Percentiles rank a stretch among this genome's conserved stretches.
Evolutionary conservation across 306 rosid species (phyloP).

Genomic region (Pterocarpus macrocarpus): DNA sequence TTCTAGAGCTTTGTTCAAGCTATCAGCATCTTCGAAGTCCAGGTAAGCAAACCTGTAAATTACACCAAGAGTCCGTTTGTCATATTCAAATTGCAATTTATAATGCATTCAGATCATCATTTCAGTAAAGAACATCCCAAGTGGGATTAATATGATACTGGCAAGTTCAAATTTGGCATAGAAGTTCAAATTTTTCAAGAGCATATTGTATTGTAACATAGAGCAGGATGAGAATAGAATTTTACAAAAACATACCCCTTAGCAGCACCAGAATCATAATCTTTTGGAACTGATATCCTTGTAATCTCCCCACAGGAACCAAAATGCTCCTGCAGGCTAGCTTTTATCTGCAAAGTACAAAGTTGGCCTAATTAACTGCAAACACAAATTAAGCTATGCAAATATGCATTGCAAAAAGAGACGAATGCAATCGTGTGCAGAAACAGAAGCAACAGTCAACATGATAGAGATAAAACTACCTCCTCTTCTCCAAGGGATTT

Average conservation of each 20-base stretch:
- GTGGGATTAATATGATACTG: background rate
- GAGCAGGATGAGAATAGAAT: background rate
- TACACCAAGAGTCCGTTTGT: background rate
- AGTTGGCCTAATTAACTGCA: background rate
- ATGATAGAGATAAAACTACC: constrained; percentile 50
- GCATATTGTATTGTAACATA: background rate
- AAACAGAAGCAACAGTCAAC: background rate
- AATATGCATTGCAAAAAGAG: background rate
- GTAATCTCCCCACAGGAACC: constrained; percentile 74
- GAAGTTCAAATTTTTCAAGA: background rate
- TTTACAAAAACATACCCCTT: constrained; percentile 68
- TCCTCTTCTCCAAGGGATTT: constrained; percentile 68
- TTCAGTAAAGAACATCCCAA: background rate
- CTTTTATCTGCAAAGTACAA: constrained; percentile 55
- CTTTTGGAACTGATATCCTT: constrained; percentile 79
- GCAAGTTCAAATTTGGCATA: too few species aligned
- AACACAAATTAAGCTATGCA: background rate
- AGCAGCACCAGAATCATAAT: constrained; percentile 61
- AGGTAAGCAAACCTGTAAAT: constrained; percentile 73
- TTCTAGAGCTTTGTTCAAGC: constrained; percentile 66
- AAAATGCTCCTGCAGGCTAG: constrained; percentile 65
- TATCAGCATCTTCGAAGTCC: constrained; percentile 63
- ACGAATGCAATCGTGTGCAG: background rate
- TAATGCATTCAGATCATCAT: background rate
- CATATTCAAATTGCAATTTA: background rate